phyloP scores from a whole-genome alignment of 2,329 filamentous ascomycete species.

The Paradendryphiella salina region DNA sequence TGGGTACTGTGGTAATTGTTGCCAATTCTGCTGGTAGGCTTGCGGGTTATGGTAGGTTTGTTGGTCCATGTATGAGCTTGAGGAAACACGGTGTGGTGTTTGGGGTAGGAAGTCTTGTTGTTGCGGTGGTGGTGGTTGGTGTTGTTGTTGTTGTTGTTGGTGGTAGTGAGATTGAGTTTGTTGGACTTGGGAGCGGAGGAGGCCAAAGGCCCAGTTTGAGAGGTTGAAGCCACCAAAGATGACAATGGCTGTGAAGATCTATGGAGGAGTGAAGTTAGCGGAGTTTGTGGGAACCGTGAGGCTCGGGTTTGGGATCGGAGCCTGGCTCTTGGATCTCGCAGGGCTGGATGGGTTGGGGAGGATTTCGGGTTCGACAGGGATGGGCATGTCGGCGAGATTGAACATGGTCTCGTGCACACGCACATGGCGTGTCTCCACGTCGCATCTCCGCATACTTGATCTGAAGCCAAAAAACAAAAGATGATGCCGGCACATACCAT shows the following conservation, averaged over 20 bases:
- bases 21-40: conserved; percentile 22
- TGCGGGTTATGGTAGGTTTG: conserved; percentile 22
- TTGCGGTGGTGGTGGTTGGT: not conserved
- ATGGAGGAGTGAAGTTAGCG: conserved; percentile 21
- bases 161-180: conserved; percentile 17
- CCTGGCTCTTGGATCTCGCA: not conserved
- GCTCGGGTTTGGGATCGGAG: not conserved
- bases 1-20: conserved; percentile 8
- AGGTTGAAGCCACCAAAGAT: conserved; percentile 59
- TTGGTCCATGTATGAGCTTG: conserved; percentile 15
- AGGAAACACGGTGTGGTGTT: conserved; percentile 37
- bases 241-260: conserved; percentile 55
- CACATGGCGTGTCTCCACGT: not conserved
- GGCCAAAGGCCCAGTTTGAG: conserved; percentile 63
- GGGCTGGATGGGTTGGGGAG: too few relatives aligned
- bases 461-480: not conserved
- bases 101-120: conserved; percentile 33
- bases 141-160: conserved; percentile 12
- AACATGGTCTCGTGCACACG: not conserved
- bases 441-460: not conserved
- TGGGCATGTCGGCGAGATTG: not conserved
- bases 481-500: conserved; percentile 56
- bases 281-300: not conserved
- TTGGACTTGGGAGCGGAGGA: conserved; percentile 52
- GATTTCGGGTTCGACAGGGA: too few relatives aligned